These are phyloP conservation scores for Vavraia culicis DNA, from an alignment of 371 early-diverging fungal species.

Conservation along the genomic window DNA sequence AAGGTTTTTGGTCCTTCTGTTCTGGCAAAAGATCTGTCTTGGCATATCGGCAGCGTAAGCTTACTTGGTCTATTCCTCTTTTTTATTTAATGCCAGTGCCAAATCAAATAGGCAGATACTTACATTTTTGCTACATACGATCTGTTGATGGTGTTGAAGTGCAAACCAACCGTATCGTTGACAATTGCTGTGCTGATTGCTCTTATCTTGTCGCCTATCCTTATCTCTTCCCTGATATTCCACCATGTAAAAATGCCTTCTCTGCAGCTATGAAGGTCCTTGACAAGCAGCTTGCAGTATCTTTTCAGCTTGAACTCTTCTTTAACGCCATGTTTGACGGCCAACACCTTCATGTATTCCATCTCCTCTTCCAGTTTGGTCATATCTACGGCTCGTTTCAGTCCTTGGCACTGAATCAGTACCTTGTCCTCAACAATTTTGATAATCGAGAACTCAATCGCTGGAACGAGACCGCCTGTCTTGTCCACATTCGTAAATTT, in stretches of 20 bases:
- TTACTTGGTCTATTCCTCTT: no score
- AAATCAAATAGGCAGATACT: no score
- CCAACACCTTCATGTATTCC: slow-evolving; percentile 26
- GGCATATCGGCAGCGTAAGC: no score
- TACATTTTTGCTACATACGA: no score
- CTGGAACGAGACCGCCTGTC: slow-evolving; percentile 25
- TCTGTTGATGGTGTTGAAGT: slow-evolving; percentile 29
- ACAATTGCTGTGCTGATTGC: slow-evolving; percentile 20
- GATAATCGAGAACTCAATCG: slow-evolving; percentile 15
- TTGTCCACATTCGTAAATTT: slow-evolving; percentile 14
- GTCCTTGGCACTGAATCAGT: slow-evolving; percentile 17
- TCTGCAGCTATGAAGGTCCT: slow-evolving; percentile 10
- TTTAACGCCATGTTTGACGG: slow-evolving; percentile 7
- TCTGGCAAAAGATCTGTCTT: no score
- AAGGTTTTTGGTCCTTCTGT: no score
- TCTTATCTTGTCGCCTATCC: slow-evolving; percentile 10
- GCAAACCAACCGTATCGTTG: slow-evolving; percentile 5
- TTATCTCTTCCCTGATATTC: slow-evolving; percentile 18
- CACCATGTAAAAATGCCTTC: slow-evolving; percentile 37
- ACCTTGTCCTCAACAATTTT: slow-evolving; percentile 28
- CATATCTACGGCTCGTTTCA: slow-evolving; percentile 18
- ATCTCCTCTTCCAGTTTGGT: slow-evolving; percentile 32
- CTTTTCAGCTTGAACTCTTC: slow-evolving; percentile 23
- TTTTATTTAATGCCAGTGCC: no score
- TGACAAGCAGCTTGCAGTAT: slow-evolving; percentile 22